These are phyloP conservation scores for Mucor sp. DNA, from an alignment of 371 early-diverging fungal species.

Conservation along the genomic window DNA sequence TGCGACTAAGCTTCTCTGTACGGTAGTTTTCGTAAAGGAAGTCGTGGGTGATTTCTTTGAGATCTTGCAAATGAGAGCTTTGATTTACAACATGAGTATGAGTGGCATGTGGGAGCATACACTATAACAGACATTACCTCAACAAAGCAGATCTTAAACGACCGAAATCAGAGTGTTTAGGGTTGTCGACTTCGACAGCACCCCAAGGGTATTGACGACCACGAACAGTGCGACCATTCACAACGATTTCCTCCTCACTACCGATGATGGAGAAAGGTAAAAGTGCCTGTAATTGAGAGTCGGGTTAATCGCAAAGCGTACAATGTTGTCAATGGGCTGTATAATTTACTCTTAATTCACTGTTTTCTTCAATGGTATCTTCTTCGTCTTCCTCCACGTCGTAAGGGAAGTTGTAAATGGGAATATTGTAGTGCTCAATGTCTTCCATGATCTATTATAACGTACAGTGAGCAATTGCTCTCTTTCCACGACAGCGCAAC, in stretches of 20 bases:
- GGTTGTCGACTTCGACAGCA: slow-evolving; percentile 90
- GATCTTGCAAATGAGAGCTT: slow-evolving; percentile 91
- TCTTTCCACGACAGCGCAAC: not conserved
- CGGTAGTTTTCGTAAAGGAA: slow-evolving; percentile 91
- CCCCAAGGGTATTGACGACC: slow-evolving; percentile 99
- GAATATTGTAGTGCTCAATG: slow-evolving; percentile 91
- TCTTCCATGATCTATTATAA: slow-evolving; percentile 83
- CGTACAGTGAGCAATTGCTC: not conserved
- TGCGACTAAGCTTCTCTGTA: slow-evolving; percentile 86
- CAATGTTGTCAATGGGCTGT: not conserved
- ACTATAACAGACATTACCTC: slow-evolving; percentile 40
- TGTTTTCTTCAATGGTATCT: slow-evolving; percentile 95
- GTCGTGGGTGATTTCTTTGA: slow-evolving; percentile 87
- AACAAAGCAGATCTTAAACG: slow-evolving; percentile 92
- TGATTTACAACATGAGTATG: not conserved
- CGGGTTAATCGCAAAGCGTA: not conserved
- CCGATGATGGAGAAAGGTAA: slow-evolving; percentile 98
- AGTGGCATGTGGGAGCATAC: not conserved
- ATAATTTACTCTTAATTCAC: slow-evolving; percentile 70
- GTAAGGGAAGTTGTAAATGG: slow-evolving; percentile 85
- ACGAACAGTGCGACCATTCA: slow-evolving; percentile 78
- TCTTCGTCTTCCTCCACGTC: slow-evolving; percentile 84
- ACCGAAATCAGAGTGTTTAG: slow-evolving; percentile 96
- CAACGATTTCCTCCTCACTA: slow-evolving; percentile 87
- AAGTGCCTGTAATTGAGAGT: slow-evolving; percentile 46